A percentile compares a stretch with the other conserved stretches of the same genome.
Evolutionary conservation across 768 basidiomycete genomes (phyloP).

Genomic region (Auricularia auricula-judae): DNA sequence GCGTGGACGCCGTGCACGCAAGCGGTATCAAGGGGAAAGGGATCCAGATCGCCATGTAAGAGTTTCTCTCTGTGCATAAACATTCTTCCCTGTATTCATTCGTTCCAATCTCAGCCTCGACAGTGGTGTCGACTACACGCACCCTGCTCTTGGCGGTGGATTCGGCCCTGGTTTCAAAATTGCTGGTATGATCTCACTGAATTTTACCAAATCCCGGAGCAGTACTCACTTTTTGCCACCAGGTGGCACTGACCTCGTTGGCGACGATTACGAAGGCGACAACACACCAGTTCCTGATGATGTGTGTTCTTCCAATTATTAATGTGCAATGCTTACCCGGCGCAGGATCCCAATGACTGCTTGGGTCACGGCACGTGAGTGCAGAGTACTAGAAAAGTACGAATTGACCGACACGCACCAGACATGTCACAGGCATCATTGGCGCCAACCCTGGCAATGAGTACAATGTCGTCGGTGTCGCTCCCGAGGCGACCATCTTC

Average conservation of each 20-base stretch:
- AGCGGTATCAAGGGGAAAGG: conserved; percentile 26
- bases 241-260: conserved; percentile 8
- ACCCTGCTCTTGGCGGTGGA: conserved; percentile 10
- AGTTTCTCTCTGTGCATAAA: no score
- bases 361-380: conserved; percentile 4
- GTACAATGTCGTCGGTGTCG: conserved; percentile 26
- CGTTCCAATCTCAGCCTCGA: conserved; percentile 20
- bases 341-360: conserved; percentile 1
- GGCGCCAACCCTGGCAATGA: conserved; percentile 20
- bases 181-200: background rate
- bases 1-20: conserved; percentile 24
- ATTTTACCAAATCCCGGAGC: background rate
- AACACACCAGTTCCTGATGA: background rate
- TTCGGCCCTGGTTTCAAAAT: conserved; percentile 7
- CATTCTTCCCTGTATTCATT: conserved; percentile 23
- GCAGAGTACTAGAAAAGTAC: background rate
- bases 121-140: conserved; percentile 3
- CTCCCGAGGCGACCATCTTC: conserved; percentile 21
- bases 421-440: conserved; percentile 13
- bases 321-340: conserved; percentile 8
- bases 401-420: background rate
- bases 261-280: background rate
- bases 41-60: conserved; percentile 23
- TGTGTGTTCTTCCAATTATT: background rate
- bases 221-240: no score